Base-by-base conservation (phyloP, 805 yeast genomes). In the Dipodascopsis tothii region DNA sequence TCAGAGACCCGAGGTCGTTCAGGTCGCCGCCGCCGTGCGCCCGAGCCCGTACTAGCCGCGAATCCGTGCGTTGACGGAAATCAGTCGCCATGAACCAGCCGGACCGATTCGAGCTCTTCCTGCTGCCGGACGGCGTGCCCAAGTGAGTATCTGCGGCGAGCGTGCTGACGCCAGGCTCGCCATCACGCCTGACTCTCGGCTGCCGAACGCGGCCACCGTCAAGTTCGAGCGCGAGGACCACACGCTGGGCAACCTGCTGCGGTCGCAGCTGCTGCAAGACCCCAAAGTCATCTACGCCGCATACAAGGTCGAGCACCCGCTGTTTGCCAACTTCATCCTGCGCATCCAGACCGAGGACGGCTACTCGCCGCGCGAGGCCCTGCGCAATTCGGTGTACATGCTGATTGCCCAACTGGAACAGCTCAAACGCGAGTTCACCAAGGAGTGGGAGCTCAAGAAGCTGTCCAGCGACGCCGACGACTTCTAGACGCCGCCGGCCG, bases 141-240 rank as follows among this genome's bases (percentile, higher is more conserved):
- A 92, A 92, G 84, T 80, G 71, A 27, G 84, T 72, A 16, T 11
- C 9, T 2, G 3, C 21, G 20, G 19, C 34, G 14, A n/a, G 32
- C 20, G 20, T 19, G 21, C 32, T 17, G 19, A 20, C 2, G 39
- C 44, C 41, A 80, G 85, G 63, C 73, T 92, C 49, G 80, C 81
- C 50, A 79, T 92, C 43, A 82, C 87, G 23, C 96, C 96, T 5
- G 99, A 92, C 66, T 79, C 94, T 44, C 84, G 88, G 58, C 92
- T 90, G 28, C 95, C 97, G 19, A 92, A 92, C 62, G 94, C 97
- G 36, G 88, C 94, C 37, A 77, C 88, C 48, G 75, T 92, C 55
- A 86, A 85, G 50, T 86, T 92, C 56, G 97, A 92, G 65, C 81
- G 95, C 61, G 99, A 92, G 64, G 99, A 92, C 64, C 99, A 92